Evolutionary conservation across 2,329 filamentous ascomycete genomes (phyloP).

Genomic region (Ophiostoma angusticollis): DNA sequence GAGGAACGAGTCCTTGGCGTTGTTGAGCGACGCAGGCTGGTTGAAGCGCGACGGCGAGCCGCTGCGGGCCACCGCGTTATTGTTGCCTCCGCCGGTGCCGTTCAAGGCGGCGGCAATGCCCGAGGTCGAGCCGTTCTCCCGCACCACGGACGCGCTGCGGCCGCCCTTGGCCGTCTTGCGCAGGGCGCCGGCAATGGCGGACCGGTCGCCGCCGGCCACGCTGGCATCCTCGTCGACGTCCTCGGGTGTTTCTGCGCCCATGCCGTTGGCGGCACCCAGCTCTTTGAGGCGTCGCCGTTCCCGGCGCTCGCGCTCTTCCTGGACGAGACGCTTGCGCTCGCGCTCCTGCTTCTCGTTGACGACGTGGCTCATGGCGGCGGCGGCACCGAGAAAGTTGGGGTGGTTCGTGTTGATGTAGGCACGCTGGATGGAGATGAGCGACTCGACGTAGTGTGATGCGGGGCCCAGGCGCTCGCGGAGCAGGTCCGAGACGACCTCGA

Average conservation of each 20-base stretch:
- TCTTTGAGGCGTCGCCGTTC: conserved; percentile 77
- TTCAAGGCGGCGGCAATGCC: conserved; percentile 54
- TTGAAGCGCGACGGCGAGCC: conserved; percentile 51
- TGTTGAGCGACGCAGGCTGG: conserved; percentile 45
- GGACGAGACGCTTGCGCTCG: conserved; percentile 66
- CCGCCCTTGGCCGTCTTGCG: conserved; percentile 47
- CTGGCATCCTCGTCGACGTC: conserved; percentile 62
- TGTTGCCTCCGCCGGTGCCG: conserved; percentile 33
- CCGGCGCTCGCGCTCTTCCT: conserved; percentile 75
- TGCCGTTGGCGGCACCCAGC: conserved; percentile 57
- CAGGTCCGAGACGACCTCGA: conserved; percentile 94
- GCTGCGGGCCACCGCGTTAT: conserved; percentile 28
- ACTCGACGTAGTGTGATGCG: conserved; percentile 83
- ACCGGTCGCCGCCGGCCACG: conserved; percentile 20
- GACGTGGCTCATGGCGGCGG: conserved; percentile 93
- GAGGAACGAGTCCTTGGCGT: conserved; percentile 77
- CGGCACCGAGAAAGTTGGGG: conserved; percentile 93
- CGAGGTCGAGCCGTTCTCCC: conserved; percentile 58
- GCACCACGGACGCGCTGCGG: conserved; percentile 70
- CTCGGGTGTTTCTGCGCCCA: conserved; percentile 29
- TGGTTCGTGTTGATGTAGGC: conserved; percentile 99
- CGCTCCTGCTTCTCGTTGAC: conserved; percentile 91
- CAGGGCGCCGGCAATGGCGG: conserved; percentile 40
- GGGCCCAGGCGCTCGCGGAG: conserved; percentile 85
- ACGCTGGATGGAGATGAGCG: conserved; percentile 89